phyloP scores from a whole-genome alignment of 495 filamentous ascomycete genomes.

The Jackrogersella minutella region DNA sequence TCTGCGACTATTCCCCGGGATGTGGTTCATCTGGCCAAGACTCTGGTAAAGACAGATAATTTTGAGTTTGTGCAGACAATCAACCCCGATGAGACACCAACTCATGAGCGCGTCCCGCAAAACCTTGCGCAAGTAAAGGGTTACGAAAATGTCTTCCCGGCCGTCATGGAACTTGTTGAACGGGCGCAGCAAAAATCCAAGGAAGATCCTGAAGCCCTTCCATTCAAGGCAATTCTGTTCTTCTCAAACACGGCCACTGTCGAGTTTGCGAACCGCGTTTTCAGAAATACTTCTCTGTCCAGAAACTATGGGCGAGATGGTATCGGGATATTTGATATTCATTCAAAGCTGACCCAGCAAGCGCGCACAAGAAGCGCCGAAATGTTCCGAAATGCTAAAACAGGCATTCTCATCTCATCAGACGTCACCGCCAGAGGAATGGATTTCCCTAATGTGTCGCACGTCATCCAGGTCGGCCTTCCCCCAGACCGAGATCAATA shows the following conservation, averaged over 20 bases:
- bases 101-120: conserved; percentile 85
- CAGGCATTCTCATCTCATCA: conserved; percentile 84
- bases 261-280: conserved; percentile 65
- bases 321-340: conserved; percentile 73
- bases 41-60: conserved; percentile 57
- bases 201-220: conserved; percentile 51
- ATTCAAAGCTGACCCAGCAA: conserved; percentile 76
- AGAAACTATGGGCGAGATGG: neutral
- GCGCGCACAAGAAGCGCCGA: conserved; percentile 72
- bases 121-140: conserved; percentile 68
- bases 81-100: conserved; percentile 77
- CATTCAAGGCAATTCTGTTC: conserved; percentile 96
- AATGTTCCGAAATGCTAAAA: conserved; percentile 67
- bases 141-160: conserved; percentile 78
- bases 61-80: conserved; percentile 89
- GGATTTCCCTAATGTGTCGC: conserved; percentile 93
- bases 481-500: conserved; percentile 80
- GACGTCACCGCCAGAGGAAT: conserved; percentile 96
- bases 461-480: conserved; percentile 85
- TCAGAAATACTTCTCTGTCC: conserved; percentile 51
- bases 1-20: conserved; percentile 90
- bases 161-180: conserved; percentile 76
- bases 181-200: conserved; percentile 56
- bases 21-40: conserved; percentile 78
- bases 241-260: conserved; percentile 80